A percentile compares a stretch with the other conserved stretches of the same genome.
Evolutionary conservation across 345 rosid species (phyloP).

Genomic region (Kandelia obovata): DNA sequence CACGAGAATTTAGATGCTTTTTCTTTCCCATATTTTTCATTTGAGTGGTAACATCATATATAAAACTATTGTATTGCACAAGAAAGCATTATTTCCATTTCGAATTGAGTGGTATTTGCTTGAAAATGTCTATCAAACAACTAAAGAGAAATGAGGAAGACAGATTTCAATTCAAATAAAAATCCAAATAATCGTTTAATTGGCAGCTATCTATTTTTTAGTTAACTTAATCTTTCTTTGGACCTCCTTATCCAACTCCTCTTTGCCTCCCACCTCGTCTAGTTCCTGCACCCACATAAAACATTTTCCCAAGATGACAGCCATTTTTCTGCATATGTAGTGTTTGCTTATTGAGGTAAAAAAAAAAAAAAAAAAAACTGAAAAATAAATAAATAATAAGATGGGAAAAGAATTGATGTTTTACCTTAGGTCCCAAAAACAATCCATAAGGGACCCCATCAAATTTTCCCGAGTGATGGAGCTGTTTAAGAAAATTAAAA

Average conservation of each 20-base stretch:
- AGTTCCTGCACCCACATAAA: constrained; percentile 48
- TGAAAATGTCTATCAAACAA: no score
- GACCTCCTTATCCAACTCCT: constrained; percentile 75
- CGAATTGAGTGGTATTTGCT: no score
- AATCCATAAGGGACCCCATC: constrained; percentile 87
- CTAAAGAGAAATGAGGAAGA: no score
- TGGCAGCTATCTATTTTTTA: background rate
- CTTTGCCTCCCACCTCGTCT: constrained; percentile 72
- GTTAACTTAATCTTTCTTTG: constrained; percentile 46
- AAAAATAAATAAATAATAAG: background rate
- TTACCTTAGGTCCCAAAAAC: constrained; percentile 82
- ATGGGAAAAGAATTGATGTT: background rate
- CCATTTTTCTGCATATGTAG: background rate
- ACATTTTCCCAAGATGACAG: background rate
- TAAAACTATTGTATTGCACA: no score
- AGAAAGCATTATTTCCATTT: no score
- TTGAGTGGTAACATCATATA: no score
- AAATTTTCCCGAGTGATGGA: constrained; percentile 86
- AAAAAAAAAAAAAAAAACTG: background rate
- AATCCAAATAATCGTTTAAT: background rate
- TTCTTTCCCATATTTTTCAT: no score
- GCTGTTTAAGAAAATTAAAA: constrained; percentile 35
- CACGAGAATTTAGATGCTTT: no score
- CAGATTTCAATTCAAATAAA: background rate
- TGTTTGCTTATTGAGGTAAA: background rate